Evolutionary conservation across 352 stramenopile genomes (phyloP), one percentile per base, ranked within the genome.

Genomic region (Phytophthora sojae): DNA sequence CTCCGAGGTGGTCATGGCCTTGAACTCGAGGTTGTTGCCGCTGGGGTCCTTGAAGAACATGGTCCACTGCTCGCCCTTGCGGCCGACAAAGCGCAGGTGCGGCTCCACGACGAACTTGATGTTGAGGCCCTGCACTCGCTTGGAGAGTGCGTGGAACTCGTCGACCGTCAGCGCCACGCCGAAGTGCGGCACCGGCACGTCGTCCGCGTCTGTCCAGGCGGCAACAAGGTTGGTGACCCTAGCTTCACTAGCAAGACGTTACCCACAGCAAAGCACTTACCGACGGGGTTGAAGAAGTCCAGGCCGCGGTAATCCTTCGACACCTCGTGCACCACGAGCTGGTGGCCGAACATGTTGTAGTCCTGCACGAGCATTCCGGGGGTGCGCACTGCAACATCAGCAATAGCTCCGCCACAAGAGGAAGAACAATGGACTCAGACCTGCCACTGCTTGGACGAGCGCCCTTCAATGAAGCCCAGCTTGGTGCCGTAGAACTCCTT

Each of bases 1-100:
- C 53, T 97, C 90, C 19, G 92, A 88, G 39, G 93, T 98, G 7
- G 95, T 98, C 97, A 99, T 99, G 55, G 96, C 95, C 77, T 99
- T 99, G 82, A 99, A 99, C 83, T 99, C 97, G 8, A 99, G 87
- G 80, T 98, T 99, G 79, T 99, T 99, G 61, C 94, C 95, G 64
- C 86, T 98, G 14, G 97, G 96, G 71, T 98, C 94, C 75, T 99
- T 99, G 83, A 99, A 99, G 80, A 99, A 99, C 97, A 99, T 99
- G 37, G 98, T 99, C 91, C 92, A 99, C 73, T 99, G 98, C 76
- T 99, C 98, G 7, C 97, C 97, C 58, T 98, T 97, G 66, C 88
- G 83, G 23, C 94, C 97, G 47, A 93, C 57, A 69, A 99, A 99
- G 64, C 97, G 85, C 44, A 99, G 76, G 73, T 99, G 96, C 17